These are phyloP conservation scores for Tolypocladium tropicale DNA, from an alignment of 2,329 filamentous ascomycete genomes.

Conservation along the genomic window DNA sequence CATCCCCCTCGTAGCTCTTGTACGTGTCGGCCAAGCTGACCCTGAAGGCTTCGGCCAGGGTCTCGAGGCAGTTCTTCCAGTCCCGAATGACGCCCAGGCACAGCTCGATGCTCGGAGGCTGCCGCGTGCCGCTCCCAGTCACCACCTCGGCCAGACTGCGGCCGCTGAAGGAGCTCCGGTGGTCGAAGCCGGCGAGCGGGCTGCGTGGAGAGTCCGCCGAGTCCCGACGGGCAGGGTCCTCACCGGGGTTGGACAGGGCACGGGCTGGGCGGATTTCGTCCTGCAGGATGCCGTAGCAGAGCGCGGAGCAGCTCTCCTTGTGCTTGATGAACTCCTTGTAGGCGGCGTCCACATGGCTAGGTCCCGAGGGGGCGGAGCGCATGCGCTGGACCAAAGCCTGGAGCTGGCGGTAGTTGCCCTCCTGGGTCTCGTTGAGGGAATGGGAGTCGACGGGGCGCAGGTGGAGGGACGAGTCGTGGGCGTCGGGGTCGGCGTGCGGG, in stretches of 20 bases:
- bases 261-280: conserved; percentile 25
- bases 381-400: conserved; percentile 24
- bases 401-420: conserved; percentile 24
- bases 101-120: conserved; percentile 14
- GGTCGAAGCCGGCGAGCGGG: conserved; percentile 18
- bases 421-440: conserved; percentile 16
- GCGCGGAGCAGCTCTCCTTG: conserved; percentile 25
- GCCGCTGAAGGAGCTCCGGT: conserved; percentile 27
- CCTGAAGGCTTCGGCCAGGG: conserved; percentile 29
- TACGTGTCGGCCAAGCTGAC: conserved; percentile 34
- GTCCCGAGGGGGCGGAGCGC: conserved; percentile 18
- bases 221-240: conserved; percentile 15
- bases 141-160: conserved; percentile 22
- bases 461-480: conserved; percentile 16
- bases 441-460: conserved; percentile 13
- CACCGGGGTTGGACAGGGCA: conserved; percentile 9
- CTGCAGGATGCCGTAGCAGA: conserved; percentile 29
- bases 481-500: conserved; percentile 10
- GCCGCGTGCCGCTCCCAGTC: conserved; percentile 12
- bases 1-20: conserved; percentile 31
- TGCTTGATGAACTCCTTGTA: conserved; percentile 34
- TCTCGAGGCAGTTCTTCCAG: conserved; percentile 33
- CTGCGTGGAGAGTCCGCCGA: conserved; percentile 21
- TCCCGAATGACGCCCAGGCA: conserved; percentile 30
- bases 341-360: conserved; percentile 29